Percentiles rank a stretch among this genome's conserved stretches.
These are phyloP conservation scores for Russula vinacea DNA, from an alignment of 768 basidiomycete genomes.

Conservation along the genomic window DNA sequence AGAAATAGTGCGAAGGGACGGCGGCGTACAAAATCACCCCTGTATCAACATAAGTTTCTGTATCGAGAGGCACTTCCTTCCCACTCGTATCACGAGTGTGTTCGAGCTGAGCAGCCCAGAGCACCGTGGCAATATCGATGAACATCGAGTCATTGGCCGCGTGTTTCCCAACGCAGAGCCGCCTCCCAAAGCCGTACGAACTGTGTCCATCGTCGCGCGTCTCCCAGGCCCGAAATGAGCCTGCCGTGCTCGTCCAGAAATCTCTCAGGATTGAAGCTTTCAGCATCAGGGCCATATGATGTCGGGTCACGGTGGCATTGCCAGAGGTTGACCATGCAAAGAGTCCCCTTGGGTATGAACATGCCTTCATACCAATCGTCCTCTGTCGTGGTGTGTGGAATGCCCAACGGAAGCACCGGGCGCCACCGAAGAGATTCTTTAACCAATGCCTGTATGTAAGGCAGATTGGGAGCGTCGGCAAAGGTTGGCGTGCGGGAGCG, in stretches of 20 bases:
- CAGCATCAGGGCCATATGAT: slow-evolving; percentile 24
- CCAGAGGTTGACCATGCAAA: slow-evolving; percentile 34
- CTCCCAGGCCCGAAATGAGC: slow-evolving; percentile 12
- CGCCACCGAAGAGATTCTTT: slow-evolving; percentile 18
- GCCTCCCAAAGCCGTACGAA: slow-evolving; percentile 25
- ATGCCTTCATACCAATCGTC: slow-evolving; percentile 35
- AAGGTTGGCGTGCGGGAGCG: slow-evolving; percentile 10
- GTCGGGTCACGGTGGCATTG: slow-evolving; percentile 9
- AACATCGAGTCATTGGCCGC: slow-evolving; percentile 29
- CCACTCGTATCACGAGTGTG: slow-evolving; percentile 15
- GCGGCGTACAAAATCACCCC: slow-evolving; percentile 26
- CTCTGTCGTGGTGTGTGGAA: slow-evolving; percentile 21
- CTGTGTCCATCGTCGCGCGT: slow-evolving; percentile 22
- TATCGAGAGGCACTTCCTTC: slow-evolving; percentile 12
- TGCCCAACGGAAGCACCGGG: background rate
- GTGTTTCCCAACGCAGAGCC: slow-evolving; percentile 29
- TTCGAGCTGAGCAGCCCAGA: slow-evolving; percentile 29
- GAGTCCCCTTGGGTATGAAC: slow-evolving; percentile 39
- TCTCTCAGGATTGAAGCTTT: slow-evolving; percentile 28
- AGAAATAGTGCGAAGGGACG: background rate
- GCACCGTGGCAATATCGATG: slow-evolving; percentile 28
- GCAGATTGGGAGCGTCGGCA: slow-evolving; percentile 1
- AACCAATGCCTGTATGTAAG: slow-evolving; percentile 12
- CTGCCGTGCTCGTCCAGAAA: slow-evolving; percentile 21
- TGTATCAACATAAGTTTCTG: slow-evolving; percentile 1